Evolutionary conservation across 2,329 filamentous ascomycete species (phyloP), one percentile per base, ranked within the genome.

Genomic region (Colletotrichum godetiae): DNA sequence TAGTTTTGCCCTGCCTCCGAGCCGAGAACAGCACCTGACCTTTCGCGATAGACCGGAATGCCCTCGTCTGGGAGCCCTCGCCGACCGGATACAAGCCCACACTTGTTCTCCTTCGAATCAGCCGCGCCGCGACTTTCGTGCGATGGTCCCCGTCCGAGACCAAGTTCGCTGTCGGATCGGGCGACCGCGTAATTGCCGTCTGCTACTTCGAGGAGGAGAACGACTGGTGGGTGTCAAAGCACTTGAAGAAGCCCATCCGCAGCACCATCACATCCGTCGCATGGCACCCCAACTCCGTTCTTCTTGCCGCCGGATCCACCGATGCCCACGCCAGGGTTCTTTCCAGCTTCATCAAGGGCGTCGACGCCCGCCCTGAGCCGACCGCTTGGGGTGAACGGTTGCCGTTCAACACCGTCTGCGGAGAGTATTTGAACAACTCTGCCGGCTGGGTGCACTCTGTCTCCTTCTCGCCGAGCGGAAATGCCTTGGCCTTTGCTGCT

Each of bases 181-280:
- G 97, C 75, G 97, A 98, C 78, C 92, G 97, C 76, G 93, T 98
- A 76, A 98, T 99, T 79, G 95, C 97, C 53, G 90, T 98, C 78
- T 99, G 97, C 88, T 98, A 98, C 87, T 99, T 99, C 79, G 97
- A 99, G 81, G 94, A 98, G 82, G 97, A 99, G 84, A 98, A 99
- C 84, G 95, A 99, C 87, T 99, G 97, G 97, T 99, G 97, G 97
- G 96, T 99, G 55, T 98, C 95, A 49, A 99, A 99, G 89, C 97
- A 99, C 85, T 86, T 99, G 81, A 98, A 98, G 91, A 99, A 98
- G 90, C 97, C 97, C 24, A 97, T 99, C 79, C 94, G 96, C 77
- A 98, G 95, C 82, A 99, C 97, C 70, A 96, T 99, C 79, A 98
- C 97, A 68, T 95, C 94, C 19, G 91, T 99, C 57, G 92, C 93